Evolutionary conservation across 192 early-diverging fungal genomes (phyloP).

Genomic region (Linderina pennispora): DNA sequence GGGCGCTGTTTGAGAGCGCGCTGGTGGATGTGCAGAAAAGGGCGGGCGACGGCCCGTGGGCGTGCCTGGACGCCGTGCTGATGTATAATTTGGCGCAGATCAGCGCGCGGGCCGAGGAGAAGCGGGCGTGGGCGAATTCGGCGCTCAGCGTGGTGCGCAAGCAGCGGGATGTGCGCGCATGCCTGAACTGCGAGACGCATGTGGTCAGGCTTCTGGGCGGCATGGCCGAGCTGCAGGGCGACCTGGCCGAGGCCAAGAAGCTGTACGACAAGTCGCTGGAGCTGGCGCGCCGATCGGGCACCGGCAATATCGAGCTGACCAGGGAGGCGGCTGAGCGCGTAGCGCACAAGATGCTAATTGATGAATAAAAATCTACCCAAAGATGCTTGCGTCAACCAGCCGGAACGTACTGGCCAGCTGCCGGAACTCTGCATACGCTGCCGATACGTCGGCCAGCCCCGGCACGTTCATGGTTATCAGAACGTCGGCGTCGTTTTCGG

Average conservation of each 20-base stretch:
- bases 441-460: background rate
- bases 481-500: conserved; percentile 63
- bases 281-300: conserved; percentile 6
- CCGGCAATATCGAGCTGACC: conserved; percentile 23
- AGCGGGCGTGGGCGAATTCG: conserved; percentile 11
- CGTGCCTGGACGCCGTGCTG: conserved; percentile 39
- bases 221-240: conserved; percentile 3
- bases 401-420: background rate
- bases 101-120: background rate
- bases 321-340: conserved; percentile 6
- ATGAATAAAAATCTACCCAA: background rate
- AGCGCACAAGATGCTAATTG: background rate
- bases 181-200: conserved; percentile 34
- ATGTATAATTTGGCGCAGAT: conserved; percentile 42
- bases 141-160: conserved; percentile 1
- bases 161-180: conserved; percentile 12
- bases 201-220: conserved; percentile 12
- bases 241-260: conserved; percentile 2
- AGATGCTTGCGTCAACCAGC: conserved; percentile 1
- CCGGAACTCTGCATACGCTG: background rate
- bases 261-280: conserved; percentile 15
- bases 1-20: conserved; percentile 15
- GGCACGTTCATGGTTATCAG: conserved; percentile 75
- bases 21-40: conserved; percentile 13
- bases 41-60: conserved; percentile 14